These are phyloP conservation scores for Paxillus ammoniavirescens DNA, from an alignment of 768 basidiomycete genomes.

Conservation along the genomic window DNA sequence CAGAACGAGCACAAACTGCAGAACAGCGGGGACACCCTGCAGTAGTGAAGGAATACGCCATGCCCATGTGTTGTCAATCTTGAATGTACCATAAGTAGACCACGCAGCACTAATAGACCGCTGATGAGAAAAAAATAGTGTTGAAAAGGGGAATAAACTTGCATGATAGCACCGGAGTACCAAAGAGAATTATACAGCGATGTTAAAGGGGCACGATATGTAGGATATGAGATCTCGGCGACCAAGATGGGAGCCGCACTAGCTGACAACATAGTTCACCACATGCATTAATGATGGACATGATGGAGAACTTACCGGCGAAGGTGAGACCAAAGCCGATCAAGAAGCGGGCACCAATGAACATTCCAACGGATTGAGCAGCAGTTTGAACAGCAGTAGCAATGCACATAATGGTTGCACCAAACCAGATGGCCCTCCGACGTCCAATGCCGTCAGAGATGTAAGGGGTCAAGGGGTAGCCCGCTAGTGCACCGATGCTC, in stretches of 20 bases:
- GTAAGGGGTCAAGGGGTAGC: constrained; percentile 70
- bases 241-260: constrained; percentile 82
- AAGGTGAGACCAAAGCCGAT: constrained; percentile 79
- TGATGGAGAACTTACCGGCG: constrained; percentile 40
- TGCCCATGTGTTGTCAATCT: constrained; percentile 64
- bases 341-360: constrained; percentile 77
- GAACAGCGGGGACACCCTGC: constrained; percentile 65
- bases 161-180: constrained; percentile 83
- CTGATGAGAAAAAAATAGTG: background rate
- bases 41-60: constrained; percentile 82
- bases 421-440: constrained; percentile 61
- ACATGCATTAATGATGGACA: background rate
- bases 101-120: constrained; percentile 60
- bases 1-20: constrained; percentile 65
- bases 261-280: constrained; percentile 31
- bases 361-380: constrained; percentile 71
- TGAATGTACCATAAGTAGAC: constrained; percentile 81
- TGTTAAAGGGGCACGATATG: constrained; percentile 77
- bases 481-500: constrained; percentile 70
- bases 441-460: constrained; percentile 73
- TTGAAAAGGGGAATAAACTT: constrained; percentile 21
- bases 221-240: constrained; percentile 80
- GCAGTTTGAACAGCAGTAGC: constrained; percentile 71
- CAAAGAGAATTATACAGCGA: constrained; percentile 82
- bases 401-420: constrained; percentile 65